Evolutionary conservation across 345 rosid genomes (phyloP).

Genomic region (Gossypium turneri): DNA sequence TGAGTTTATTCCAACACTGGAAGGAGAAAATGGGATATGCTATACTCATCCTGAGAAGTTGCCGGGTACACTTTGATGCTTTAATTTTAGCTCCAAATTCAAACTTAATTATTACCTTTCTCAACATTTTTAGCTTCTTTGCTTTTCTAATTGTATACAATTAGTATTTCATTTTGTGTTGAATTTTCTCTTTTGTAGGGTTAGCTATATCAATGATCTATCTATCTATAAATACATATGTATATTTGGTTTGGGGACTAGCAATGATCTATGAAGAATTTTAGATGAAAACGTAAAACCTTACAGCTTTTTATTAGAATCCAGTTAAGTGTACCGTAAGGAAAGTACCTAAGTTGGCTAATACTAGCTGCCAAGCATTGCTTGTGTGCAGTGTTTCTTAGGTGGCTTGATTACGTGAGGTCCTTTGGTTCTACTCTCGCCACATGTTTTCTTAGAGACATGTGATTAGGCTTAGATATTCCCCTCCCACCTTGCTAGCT

Average conservation of each 20-base stretch:
- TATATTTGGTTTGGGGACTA: not conserved
- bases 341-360: constrained; percentile 10
- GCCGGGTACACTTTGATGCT: constrained; percentile 47
- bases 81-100: not conserved
- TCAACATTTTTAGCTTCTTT: too few species aligned
- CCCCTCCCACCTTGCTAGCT: not conserved
- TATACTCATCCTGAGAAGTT: constrained; percentile 90
- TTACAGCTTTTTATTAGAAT: not conserved
- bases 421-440: constrained; percentile 11
- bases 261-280: constrained; percentile 1
- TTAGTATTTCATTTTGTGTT: not conserved
- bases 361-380: not conserved
- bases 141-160: not conserved
- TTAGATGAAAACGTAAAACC: not conserved
- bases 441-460: not conserved
- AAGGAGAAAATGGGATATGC: constrained; percentile 89
- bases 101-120: not conserved
- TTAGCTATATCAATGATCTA: not conserved
- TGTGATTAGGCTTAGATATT: not conserved
- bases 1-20: constrained; percentile 83
- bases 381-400: not conserved
- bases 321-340: constrained; percentile 4
- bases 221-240: not conserved
- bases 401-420: constrained; percentile 8
- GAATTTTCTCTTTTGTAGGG: not conserved